Conservation (phyloP, 495 filamentous ascomycete genomes). For the Lophiotrema nucula region DNA sequence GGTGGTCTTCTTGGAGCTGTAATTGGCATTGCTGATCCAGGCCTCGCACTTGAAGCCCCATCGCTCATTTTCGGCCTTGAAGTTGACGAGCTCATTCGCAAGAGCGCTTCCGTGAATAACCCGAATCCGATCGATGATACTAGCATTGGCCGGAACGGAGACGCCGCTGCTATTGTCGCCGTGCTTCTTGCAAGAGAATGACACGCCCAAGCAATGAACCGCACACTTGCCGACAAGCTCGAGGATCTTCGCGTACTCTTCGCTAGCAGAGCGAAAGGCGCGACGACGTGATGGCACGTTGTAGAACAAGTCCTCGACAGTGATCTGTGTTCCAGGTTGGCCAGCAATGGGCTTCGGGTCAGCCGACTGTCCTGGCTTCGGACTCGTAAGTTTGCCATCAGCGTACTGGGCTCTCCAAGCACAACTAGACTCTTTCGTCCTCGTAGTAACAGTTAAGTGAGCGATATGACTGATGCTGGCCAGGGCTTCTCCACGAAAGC, state of each 20-base stretch:
- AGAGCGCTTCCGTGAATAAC: conserved; percentile 84
- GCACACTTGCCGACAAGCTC: conserved; percentile 93
- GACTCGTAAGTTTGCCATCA: conserved; percentile 76
- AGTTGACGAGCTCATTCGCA: conserved; percentile 84
- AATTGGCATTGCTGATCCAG: conserved; percentile 90
- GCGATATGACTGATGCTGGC: conserved; percentile 99
- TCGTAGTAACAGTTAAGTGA: conserved; percentile 91
- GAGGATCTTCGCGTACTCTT: conserved; percentile 97
- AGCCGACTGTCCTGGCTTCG: conserved; percentile 87
- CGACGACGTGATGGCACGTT: conserved; percentile 85
- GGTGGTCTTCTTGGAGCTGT: conserved; percentile 86
- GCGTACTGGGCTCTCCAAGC: conserved; percentile 88
- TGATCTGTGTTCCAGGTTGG: conserved; percentile 93
- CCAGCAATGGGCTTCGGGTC: conserved; percentile 89
- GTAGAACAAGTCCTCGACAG: conserved; percentile 96
- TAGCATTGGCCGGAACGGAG: conserved; percentile 69
- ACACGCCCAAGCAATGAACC: conserved; percentile 87
- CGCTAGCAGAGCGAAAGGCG: conserved; percentile 87
- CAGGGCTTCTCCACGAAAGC: conserved; percentile 94
- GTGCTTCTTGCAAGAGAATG: conserved; percentile 95
- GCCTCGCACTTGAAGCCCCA: conserved; percentile 82
- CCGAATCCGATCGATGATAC: conserved; percentile 76
- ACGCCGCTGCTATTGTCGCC: conserved; percentile 77
- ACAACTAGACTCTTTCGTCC: conserved; percentile 82
- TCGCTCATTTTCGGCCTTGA: conserved; percentile 67